These are phyloP conservation scores for Xenosphaeropsis pyriputrescens DNA, from an alignment of 2,329 filamentous ascomycete species.

Conservation along the genomic window DNA sequence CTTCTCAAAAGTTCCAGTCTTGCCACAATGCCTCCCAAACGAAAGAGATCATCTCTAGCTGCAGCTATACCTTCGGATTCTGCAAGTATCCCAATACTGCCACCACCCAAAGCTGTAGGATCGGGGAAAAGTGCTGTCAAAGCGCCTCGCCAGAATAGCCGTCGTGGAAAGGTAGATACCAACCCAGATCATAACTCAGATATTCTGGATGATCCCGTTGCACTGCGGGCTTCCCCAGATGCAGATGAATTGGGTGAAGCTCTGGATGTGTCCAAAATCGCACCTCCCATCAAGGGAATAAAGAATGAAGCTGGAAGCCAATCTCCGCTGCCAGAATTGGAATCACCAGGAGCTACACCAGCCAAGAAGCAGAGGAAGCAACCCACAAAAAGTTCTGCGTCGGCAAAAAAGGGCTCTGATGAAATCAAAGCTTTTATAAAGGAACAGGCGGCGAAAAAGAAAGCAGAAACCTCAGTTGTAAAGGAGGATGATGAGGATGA, in stretches of 20 bases:
- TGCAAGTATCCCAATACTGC: too few relatives aligned
- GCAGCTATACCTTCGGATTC: background rate
- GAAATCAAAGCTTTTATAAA: constrained; percentile 17
- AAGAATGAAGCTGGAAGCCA: constrained; percentile 9
- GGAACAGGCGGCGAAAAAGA: constrained; percentile 16
- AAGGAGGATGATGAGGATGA: constrained; percentile 13
- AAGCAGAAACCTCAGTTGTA: constrained; percentile 6
- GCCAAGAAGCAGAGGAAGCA: constrained; percentile 12
- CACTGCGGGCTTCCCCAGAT: constrained; percentile 16
- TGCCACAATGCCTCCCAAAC: constrained; percentile 13
- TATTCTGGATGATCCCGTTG: constrained; percentile 15
- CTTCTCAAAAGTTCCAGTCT: too few relatives aligned
- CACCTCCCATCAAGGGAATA: constrained; percentile 3
- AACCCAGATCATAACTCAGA: constrained; percentile 16
- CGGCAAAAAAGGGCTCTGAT: constrained; percentile 17
- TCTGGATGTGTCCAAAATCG: constrained; percentile 8
- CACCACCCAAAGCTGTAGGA: background rate
- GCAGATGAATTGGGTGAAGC: constrained; percentile 14
- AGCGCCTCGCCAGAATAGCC: constrained; percentile 6
- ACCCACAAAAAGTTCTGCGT: constrained; percentile 15
- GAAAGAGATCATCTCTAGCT: constrained; percentile 12
- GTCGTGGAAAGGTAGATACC: constrained; percentile 11
- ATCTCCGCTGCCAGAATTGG: constrained; percentile 9
- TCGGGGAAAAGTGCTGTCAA: background rate
- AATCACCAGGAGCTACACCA: background rate